Evolutionary conservation across 2,329 filamentous ascomycete species (phyloP), one percentile per base, ranked within the genome.

Genomic region (Xylariales sp.): DNA sequence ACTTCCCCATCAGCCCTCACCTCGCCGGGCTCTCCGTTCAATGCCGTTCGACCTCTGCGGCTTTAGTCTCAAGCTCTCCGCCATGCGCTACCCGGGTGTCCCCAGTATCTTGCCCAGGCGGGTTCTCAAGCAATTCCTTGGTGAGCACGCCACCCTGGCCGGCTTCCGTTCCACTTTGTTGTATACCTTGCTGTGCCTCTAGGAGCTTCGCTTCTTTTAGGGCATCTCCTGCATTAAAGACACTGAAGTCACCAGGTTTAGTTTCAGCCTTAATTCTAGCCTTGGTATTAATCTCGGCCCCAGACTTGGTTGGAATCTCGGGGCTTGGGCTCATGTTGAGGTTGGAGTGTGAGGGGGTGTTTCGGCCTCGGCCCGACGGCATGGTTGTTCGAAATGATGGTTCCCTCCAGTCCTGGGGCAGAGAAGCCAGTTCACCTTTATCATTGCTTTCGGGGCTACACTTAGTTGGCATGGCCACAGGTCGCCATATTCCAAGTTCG

Each of bases 401-500:
- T 14, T 71, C 67, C 46, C 65, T 36, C 59, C 52, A 65, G 39
- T 58, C 46, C 23, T 45, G 49, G 14, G 69, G 61, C 32, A 65
- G 52, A 30, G 48, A 65, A 45, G 45, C 43, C 5, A 63, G 16
- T 18, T 9, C 46, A 23, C 9, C 7, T 16, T 10, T 7, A 12
- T 10, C 41, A 30, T 32, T 23, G 30, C 0, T 58, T 36, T 52
- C 18, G 7, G 50, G 14, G 32, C 14, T 30, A 14, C 23, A 28
- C 9, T 18, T 32, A 7, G 14, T 36, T 2, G 45, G 39, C 0
- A 23, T 45, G 39, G 18, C 4, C 4, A 58, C 61, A 6, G 36
- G 46, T 39, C n/a, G 8, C 77, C 74, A 78, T 5, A 75, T 48
- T 0, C 65, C 43, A 7, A 32, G 52, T 23, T 67, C 32, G 1